A percentile compares a stretch with the other conserved stretches of the same genome.
Conservation (phyloP, 2,329 filamentous ascomycete species). For the Scedosporium boydii region DNA sequence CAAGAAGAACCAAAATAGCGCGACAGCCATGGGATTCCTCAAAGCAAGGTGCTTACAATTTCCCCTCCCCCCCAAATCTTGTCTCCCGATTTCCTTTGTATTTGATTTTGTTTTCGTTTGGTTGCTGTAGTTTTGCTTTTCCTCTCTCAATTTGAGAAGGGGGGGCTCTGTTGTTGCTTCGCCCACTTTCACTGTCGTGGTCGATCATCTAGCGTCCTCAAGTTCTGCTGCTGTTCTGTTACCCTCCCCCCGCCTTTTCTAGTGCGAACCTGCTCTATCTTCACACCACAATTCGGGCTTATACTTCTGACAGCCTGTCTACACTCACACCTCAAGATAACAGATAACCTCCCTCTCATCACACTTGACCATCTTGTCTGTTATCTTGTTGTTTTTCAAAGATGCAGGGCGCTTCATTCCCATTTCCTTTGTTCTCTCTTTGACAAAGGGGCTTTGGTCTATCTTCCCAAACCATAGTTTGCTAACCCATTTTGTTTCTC, state of each 20-base stretch:
- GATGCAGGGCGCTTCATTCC: not conserved
- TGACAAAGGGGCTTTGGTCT: not conserved
- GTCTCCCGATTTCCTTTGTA: constrained; percentile 6
- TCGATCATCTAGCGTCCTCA: not conserved
- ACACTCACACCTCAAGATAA: no score
- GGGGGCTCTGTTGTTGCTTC: not conserved
- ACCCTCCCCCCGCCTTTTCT: not conserved
- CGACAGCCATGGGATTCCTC: not conserved
- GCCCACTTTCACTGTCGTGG: not conserved
- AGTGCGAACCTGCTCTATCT: not conserved
- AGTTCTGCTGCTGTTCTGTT: not conserved
- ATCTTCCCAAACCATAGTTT: constrained; percentile 5
- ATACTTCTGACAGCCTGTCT: not conserved
- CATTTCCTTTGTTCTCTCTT: not conserved
- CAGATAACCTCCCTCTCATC: no score
- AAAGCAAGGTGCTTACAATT: constrained; percentile 6
- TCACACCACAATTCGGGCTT: not conserved
- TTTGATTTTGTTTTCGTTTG: constrained; percentile 2
- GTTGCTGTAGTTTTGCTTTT: constrained; percentile 5
- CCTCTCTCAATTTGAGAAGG: not conserved
- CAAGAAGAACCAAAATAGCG: not conserved
- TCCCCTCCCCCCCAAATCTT: not conserved
- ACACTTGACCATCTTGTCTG: not conserved
- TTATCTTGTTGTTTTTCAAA: not conserved
- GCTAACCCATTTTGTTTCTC: constrained; percentile 14